phyloP scores from a whole-genome alignment of 805 yeast genomes.

The Monosporozyma yasuniensis region DNA sequence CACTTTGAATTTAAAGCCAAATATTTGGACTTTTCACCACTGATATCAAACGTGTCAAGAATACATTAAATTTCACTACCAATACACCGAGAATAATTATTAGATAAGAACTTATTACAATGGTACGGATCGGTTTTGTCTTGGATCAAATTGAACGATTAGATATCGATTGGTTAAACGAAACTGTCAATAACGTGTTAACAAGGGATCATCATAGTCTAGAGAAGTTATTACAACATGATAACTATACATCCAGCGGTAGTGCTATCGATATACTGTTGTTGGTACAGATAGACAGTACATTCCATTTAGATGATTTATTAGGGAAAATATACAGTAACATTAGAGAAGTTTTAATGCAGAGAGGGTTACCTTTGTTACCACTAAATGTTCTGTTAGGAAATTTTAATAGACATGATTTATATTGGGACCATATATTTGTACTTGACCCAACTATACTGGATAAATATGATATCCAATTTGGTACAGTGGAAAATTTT shows the following conservation, averaged over 20 bases:
- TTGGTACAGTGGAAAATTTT: neutral
- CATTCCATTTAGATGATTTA: conserved; percentile 18
- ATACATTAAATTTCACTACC: neutral
- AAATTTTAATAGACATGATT: conserved; percentile 5
- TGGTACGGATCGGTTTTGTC: conserved; percentile 14
- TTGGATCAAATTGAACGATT: conserved; percentile 8
- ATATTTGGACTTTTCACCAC: neutral
- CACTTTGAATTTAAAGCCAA: neutral
- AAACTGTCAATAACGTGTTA: neutral
- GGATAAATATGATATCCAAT: neutral
- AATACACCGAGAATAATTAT: neutral
- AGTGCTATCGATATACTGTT: conserved; percentile 18
- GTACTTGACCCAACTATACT: conserved; percentile 4
- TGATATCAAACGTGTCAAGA: neutral
- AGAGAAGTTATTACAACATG: neutral
- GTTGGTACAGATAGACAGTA: conserved; percentile 12
- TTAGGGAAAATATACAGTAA: conserved; percentile 24
- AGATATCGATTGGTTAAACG: conserved; percentile 5
- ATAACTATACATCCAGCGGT: neutral
- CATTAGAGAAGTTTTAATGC: conserved; percentile 20
- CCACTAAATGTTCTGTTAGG: conserved; percentile 22
- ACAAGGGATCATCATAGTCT: neutral
- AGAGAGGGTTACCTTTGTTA: conserved; percentile 10
- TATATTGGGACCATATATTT: conserved; percentile 16
- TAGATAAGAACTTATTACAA: neutral